Percentiles rank a stretch among this genome's conserved stretches.
These are phyloP conservation scores for Penicillium sp. DNA, from an alignment of 2,329 filamentous ascomycete genomes.

Conservation along the genomic window DNA sequence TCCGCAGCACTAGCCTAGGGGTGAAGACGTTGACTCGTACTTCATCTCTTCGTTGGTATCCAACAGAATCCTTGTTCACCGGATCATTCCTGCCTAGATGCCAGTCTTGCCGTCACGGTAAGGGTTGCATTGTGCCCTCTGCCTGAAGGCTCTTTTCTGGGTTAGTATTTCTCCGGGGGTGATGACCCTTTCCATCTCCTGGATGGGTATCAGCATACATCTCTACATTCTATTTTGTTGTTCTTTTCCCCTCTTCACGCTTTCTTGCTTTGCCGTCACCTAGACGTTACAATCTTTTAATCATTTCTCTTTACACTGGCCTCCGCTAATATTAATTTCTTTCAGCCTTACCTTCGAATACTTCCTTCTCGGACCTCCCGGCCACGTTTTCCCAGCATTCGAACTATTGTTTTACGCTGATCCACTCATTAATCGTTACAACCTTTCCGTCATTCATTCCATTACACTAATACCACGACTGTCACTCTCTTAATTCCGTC, in stretches of 20 bases:
- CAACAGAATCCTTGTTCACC: slow-evolving; percentile 28
- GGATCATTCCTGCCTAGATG: slow-evolving; percentile 41
- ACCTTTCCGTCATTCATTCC: slow-evolving; percentile 49
- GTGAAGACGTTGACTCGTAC: slow-evolving; percentile 43
- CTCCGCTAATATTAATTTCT: slow-evolving; percentile 25
- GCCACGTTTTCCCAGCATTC: slow-evolving; percentile 25
- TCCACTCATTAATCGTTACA: slow-evolving; percentile 45
- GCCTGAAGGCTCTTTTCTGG: slow-evolving; percentile 35
- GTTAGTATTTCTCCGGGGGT: slow-evolving; percentile 32
- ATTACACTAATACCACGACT: slow-evolving; percentile 37
- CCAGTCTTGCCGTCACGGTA: slow-evolving; percentile 38
- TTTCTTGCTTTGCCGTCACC: slow-evolving; percentile 3
- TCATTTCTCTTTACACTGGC: slow-evolving; percentile 3
- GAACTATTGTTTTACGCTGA: slow-evolving; percentile 37
- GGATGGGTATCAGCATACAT: slow-evolving; percentile 12
- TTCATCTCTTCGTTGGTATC: slow-evolving; percentile 35
- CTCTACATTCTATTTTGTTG: slow-evolving; percentile 8
- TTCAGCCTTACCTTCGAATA: slow-evolving; percentile 29
- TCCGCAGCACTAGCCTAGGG: slow-evolving; percentile 32
- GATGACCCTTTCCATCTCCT: slow-evolving; percentile 13
- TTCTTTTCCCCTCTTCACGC: slow-evolving; percentile 2
- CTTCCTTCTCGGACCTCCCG: slow-evolving; percentile 24
- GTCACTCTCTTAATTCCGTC: slow-evolving; percentile 44
- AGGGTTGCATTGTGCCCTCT: slow-evolving; percentile 37
- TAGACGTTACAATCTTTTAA: slow-evolving; percentile 7